phyloP scores from a whole-genome alignment of 164 flowering plant species.

The Aristolochia fimbriata region DNA sequence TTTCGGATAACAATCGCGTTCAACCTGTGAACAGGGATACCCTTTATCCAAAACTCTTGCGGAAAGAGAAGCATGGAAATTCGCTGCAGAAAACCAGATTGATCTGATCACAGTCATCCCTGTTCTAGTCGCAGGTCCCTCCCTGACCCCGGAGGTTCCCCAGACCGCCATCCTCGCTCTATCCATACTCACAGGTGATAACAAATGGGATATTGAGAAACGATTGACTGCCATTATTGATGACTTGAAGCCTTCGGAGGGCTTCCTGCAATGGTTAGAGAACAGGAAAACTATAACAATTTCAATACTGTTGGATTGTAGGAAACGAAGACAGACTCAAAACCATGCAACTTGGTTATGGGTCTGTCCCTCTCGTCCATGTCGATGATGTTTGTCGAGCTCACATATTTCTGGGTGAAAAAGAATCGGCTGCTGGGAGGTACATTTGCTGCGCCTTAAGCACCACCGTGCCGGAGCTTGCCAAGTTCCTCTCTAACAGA shows the following conservation, averaged over 20 bases:
- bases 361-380: conserved; percentile 57
- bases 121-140: conserved; percentile 45
- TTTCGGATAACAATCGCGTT: too few species aligned
- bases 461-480: conserved; percentile 58
- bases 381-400: conserved; percentile 68
- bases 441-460: conserved; percentile 57
- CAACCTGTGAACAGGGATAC: conserved; percentile 40
- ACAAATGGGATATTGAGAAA: neutral
- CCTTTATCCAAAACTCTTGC: conserved; percentile 15
- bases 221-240: too few species aligned
- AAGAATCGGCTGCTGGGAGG: conserved; percentile 63
- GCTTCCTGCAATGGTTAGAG: too few species aligned
- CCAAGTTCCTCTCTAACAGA: conserved; percentile 44
- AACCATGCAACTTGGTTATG: conserved; percentile 13
- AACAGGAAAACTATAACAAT: too few species aligned
- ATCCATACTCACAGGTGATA: neutral
- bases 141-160: conserved; percentile 46
- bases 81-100: conserved; percentile 58
- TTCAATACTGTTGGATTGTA: too few species aligned
- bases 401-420: conserved; percentile 66
- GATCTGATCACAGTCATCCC: conserved; percentile 67
- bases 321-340: too few species aligned
- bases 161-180: conserved; percentile 20
- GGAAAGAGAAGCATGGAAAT: conserved; percentile 23
- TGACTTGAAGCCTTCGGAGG: too few species aligned